Percentiles rank a stretch among this genome's conserved stretches.
phyloP scores from a whole-genome alignment of 768 basidiomycete species.

The Termitomyces sp. region DNA sequence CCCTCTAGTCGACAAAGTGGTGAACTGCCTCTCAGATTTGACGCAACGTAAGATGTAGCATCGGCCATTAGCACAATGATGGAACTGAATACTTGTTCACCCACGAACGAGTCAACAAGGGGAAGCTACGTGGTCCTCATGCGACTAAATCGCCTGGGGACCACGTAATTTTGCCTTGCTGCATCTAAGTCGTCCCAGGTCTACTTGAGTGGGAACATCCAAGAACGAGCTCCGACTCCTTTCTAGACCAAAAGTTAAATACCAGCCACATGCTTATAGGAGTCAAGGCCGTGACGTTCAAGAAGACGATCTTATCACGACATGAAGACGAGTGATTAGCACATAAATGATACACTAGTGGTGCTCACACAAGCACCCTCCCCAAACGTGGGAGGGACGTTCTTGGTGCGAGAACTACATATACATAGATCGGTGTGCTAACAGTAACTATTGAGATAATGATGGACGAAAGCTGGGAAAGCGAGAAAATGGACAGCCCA shows the following conservation, averaged over 20 bases:
- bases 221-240: too few species aligned
- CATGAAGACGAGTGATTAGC: not conserved
- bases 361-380: too few species aligned
- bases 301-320: not conserved
- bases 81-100: not conserved
- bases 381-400: too few species aligned
- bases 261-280: not conserved
- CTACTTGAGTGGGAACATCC: not conserved
- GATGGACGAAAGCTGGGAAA: not conserved
- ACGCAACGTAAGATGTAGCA: constrained; percentile 6
- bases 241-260: not conserved
- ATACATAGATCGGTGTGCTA: too few species aligned
- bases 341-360: too few species aligned
- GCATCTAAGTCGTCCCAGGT: constrained; percentile 10
- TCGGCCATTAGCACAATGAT: not conserved
- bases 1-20: not conserved
- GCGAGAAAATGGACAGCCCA: not conserved
- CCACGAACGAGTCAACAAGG: constrained; percentile 10
- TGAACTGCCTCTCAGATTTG: not conserved
- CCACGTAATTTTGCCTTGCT: constrained; percentile 11
- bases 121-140: constrained; percentile 9
- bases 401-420: too few species aligned
- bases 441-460: too few species aligned
- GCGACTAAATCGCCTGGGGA: not conserved
- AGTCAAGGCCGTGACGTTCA: not conserved